Base-by-base conservation (phyloP, 257 asterid genomes). In the Ballota nigra region DNA sequence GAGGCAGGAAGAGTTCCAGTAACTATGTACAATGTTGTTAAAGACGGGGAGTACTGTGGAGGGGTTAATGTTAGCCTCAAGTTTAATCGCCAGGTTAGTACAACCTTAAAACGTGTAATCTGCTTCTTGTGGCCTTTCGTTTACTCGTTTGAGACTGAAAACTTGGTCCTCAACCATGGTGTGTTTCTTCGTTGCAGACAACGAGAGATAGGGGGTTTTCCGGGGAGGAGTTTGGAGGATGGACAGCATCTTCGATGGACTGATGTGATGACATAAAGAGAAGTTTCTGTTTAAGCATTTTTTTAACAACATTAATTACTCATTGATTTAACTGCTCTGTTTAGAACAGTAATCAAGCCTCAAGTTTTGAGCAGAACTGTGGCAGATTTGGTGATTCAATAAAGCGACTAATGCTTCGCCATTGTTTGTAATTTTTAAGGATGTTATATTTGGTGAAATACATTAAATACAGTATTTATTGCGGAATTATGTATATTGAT, bases 11-110 rank as follows among this genome's bases (percentile, higher is more conserved):
- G 69, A 34, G 52, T 86, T 64, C 85, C 88, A 3, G 76, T 80
- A 43, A 79, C 82, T 20, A 57, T 83, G 59, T 89, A 87, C 87
- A 83, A 84, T 68, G 79, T 91, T 24, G 83, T 87, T 58, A 89
- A 87, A 81, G 88, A 84, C 61, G 86, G 68, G 20, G 57, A 75
- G 16, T 88, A 75, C 57, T 64, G 87, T 79, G 97, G 97, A 69
- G 92, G 85, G 78, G 68, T 91, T 63, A 80, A 75, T 71, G 71
- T 91, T 72, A 85, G 95, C 73, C 95, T 89, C 75, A 83, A 79
- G 69, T 91, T 91, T 80, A 80, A 58, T 23, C 77, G 23, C 5
- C 82, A 83, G 89, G 96, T 81, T 33, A 23, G 29, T 16, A 45
- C 47, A 62, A 18, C 16, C 55, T 74, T 51, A 49, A 49, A 18